Conservation (phyloP, 2,329 filamentous ascomycete genomes). For the Ambrosiella beaveri region DNA sequence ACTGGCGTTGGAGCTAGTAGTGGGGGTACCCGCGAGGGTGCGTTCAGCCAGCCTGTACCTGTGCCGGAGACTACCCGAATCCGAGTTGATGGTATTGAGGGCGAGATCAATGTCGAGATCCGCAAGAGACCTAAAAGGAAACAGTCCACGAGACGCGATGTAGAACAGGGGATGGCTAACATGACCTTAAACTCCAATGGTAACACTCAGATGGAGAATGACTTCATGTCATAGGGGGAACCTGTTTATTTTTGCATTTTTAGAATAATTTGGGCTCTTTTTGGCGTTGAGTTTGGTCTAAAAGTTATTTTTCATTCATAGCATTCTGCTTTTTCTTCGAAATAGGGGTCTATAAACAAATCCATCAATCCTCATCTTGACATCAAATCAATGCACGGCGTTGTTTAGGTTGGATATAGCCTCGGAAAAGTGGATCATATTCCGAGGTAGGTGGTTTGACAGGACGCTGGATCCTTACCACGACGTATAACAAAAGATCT, state of each 20-base stretch:
- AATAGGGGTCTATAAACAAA: too few species aligned
- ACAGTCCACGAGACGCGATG: constrained; percentile 13
- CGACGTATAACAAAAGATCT: too few species aligned
- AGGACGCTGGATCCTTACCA: too few species aligned
- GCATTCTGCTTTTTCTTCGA: too few species aligned
- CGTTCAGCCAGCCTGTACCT: neutral
- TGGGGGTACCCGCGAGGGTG: constrained; percentile 18
- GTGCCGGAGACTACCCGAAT: constrained; percentile 18
- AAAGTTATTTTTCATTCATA: too few species aligned
- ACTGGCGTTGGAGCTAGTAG: constrained; percentile 21
- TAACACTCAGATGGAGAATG: constrained; percentile 14
- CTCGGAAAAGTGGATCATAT: too few species aligned
- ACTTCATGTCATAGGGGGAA: constrained; percentile 13
- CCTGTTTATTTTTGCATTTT: neutral
- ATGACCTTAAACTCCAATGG: constrained; percentile 8
- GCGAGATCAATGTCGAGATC: constrained; percentile 38
- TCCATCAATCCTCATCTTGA: too few species aligned
- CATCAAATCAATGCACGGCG: too few species aligned
- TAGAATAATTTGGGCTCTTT: too few species aligned
- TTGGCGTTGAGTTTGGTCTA: neutral
- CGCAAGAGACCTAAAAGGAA: constrained; percentile 17
- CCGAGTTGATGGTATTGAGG: constrained; percentile 36
- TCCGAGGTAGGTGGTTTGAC: too few species aligned
- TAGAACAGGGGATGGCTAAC: constrained; percentile 10
- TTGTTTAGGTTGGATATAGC: too few species aligned